Evolutionary conservation across 805 yeast genomes (phyloP).

Genomic region (Metschnikowia aberdeeniae): DNA sequence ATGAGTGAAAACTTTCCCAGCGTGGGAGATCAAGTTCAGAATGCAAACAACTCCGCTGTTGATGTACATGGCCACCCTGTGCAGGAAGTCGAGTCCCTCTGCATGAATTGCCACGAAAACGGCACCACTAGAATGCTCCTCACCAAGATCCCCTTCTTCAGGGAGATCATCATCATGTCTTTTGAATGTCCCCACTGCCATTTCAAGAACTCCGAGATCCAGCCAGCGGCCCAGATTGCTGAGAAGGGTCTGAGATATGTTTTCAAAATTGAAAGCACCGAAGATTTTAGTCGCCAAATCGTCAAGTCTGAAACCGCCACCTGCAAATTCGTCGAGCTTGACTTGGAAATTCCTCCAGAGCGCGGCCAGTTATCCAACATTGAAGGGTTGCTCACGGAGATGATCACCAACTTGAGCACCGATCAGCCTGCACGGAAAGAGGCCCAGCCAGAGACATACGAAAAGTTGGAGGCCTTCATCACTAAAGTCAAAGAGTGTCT

Average conservation of each 20-base stretch:
- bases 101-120: slow-evolving; percentile 90
- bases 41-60: slow-evolving; percentile 58
- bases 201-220: slow-evolving; percentile 85
- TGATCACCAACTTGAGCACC: slow-evolving; percentile 70
- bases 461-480: slow-evolving; percentile 70
- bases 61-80: slow-evolving; percentile 92
- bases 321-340: slow-evolving; percentile 77
- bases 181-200: slow-evolving; percentile 96
- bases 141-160: slow-evolving; percentile 86
- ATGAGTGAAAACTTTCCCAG: slow-evolving; percentile 19
- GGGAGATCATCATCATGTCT: slow-evolving; percentile 90
- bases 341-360: slow-evolving; percentile 92
- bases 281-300: slow-evolving; percentile 85
- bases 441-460: slow-evolving; percentile 68
- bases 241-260: slow-evolving; percentile 78
- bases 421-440: slow-evolving; percentile 81
- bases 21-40: slow-evolving; percentile 29
- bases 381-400: slow-evolving; percentile 83
- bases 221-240: slow-evolving; percentile 91
- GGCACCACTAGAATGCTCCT: slow-evolving; percentile 82
- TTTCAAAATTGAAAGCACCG: slow-evolving; percentile 59
- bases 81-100: slow-evolving; percentile 89
- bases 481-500: slow-evolving; percentile 54
- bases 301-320: slow-evolving; percentile 86
- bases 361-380: slow-evolving; percentile 90